Evolutionary conservation across 495 filamentous ascomycete genomes (phyloP).

Genomic region (Acidiella bohemica): DNA sequence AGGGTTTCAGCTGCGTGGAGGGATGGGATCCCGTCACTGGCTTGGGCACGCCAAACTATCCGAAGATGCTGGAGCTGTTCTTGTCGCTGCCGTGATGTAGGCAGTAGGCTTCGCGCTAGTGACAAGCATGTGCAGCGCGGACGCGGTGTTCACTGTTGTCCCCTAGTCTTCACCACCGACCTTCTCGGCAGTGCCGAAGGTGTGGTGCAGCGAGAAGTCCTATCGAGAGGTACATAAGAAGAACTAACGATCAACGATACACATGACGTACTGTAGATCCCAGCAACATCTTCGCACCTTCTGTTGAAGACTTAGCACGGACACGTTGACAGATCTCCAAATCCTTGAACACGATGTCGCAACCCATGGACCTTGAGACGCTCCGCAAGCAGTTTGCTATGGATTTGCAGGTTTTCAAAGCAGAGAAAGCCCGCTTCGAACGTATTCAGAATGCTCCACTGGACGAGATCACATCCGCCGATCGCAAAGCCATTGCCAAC

Average conservation of each 20-base stretch:
- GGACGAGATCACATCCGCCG: background rate
- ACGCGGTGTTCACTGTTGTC: background rate
- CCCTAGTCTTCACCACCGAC: too few relatives aligned
- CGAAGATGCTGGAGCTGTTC: slow-evolving; percentile 18
- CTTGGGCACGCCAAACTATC: slow-evolving; percentile 40
- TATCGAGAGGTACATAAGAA: too few relatives aligned
- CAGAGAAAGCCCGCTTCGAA: slow-evolving; percentile 3
- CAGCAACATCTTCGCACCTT: too few relatives aligned
- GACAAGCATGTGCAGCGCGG: background rate
- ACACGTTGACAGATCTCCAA: too few relatives aligned
- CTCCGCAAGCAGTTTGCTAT: slow-evolving; percentile 2
- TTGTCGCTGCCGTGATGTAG: slow-evolving; percentile 13
- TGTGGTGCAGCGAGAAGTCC: too few relatives aligned
- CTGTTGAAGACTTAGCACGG: too few relatives aligned
- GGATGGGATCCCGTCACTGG: slow-evolving; percentile 46
- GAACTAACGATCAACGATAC: too few relatives aligned
- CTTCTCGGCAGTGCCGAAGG: too few relatives aligned
- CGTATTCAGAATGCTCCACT: background rate
- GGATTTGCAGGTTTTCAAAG: background rate
- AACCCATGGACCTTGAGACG: background rate
- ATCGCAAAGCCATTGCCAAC: slow-evolving; percentile 6
- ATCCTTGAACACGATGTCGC: background rate
- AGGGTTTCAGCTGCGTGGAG: slow-evolving; percentile 36
- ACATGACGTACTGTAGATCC: too few relatives aligned
- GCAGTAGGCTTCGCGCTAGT: background rate